phyloP scores from a whole-genome alignment of 805 yeast species.

The Novakomyces olei region DNA sequence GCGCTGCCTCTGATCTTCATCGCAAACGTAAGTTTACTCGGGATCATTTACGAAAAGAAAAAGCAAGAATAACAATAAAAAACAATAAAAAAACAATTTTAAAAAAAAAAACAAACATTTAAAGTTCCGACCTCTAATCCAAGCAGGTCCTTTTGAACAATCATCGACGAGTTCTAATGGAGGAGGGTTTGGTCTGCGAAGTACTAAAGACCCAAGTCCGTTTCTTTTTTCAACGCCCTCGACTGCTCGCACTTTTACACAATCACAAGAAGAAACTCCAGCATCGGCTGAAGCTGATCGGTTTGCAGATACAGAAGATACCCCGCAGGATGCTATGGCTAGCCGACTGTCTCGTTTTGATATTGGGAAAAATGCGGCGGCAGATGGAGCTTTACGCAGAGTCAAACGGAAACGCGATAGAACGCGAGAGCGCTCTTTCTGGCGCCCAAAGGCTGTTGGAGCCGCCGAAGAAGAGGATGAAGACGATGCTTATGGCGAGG shows the following conservation, averaged over 20 bases:
- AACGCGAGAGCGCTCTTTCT: background rate
- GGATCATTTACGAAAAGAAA: background rate
- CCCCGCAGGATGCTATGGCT: background rate
- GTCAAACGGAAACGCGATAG: background rate
- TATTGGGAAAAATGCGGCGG: background rate
- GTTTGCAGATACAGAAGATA: background rate
- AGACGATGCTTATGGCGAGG: background rate
- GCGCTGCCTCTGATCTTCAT: background rate
- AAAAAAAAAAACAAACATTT: background rate
- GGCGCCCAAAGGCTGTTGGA: background rate
- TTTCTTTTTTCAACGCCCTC: background rate
- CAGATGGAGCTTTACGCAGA: background rate
- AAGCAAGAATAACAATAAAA: background rate
- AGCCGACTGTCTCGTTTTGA: background rate
- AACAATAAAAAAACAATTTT: background rate
- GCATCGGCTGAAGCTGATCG: background rate
- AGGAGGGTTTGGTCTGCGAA: background rate
- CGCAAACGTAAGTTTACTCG: background rate
- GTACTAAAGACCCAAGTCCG: background rate
- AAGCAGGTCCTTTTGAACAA: too few relatives aligned
- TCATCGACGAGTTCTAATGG: too few relatives aligned
- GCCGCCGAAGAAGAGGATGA: background rate
- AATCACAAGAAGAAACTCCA: background rate
- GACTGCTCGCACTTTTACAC: background rate
- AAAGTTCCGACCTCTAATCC: background rate